phyloP scores from a whole-genome alignment of 2,329 filamentous ascomycete genomes.

The Colletotrichum lini region DNA sequence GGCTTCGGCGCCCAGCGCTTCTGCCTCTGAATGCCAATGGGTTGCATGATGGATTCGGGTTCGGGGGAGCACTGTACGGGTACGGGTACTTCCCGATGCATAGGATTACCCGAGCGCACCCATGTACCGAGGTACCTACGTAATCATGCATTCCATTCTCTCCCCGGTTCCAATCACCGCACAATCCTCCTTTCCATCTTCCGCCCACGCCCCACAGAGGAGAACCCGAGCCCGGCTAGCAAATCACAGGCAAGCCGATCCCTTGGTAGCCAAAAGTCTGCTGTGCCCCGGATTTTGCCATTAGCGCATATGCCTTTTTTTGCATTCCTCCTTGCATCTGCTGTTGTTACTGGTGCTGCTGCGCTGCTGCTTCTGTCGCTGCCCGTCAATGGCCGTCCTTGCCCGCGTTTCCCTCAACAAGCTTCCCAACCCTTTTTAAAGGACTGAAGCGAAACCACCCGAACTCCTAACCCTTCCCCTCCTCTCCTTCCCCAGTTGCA shows the following conservation, averaged over 20 bases:
- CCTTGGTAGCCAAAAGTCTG: slow-evolving; percentile 28
- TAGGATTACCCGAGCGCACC: slow-evolving; percentile 8
- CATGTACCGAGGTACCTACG: slow-evolving; percentile 33
- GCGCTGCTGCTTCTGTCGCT: slow-evolving; percentile 7
- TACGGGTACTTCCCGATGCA: slow-evolving; percentile 19
- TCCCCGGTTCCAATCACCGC: slow-evolving; percentile 18
- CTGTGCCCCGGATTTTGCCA: slow-evolving; percentile 41
- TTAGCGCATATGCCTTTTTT: slow-evolving; percentile 35
- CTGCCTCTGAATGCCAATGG: not conserved
- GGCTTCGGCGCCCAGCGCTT: slow-evolving; percentile 1
- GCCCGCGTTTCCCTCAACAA: slow-evolving; percentile 38
- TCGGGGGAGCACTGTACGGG: too few relatives aligned
- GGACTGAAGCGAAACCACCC: slow-evolving; percentile 36
- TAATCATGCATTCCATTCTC: slow-evolving; percentile 32
- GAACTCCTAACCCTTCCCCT: slow-evolving; percentile 27
- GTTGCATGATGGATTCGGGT: slow-evolving; percentile 15
- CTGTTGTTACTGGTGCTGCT: slow-evolving; percentile 9
- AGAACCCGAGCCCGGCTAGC: slow-evolving; percentile 26
- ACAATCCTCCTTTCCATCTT: not conserved
- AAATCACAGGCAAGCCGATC: slow-evolving; percentile 40
- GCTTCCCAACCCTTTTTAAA: slow-evolving; percentile 42
- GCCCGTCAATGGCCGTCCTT: slow-evolving; percentile 28
- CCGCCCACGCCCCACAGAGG: slow-evolving; percentile 25
- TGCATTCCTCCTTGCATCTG: slow-evolving; percentile 19
- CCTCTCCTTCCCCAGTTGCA: not conserved